Percentiles rank a stretch among this genome's conserved stretches.
Conservation (phyloP, 495 filamentous ascomycete genomes). For the Aspergillus nidulans region DNA sequence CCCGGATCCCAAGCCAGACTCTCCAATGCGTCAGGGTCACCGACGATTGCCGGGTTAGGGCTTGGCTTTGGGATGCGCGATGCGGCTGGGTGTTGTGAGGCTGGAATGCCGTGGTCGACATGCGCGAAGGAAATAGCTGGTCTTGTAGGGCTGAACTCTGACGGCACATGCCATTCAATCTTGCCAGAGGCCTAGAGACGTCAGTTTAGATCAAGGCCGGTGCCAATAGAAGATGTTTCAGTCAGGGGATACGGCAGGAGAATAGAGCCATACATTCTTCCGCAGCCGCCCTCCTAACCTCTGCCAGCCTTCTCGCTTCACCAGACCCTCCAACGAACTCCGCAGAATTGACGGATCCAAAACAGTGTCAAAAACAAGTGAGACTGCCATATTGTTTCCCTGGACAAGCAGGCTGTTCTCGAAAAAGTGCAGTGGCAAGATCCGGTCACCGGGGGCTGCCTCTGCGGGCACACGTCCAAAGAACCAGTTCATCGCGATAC, state of each 20-base stretch:
- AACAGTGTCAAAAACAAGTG: conserved; percentile 47
- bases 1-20: conserved; percentile 19
- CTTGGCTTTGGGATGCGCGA: conserved; percentile 21
- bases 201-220: too few relatives aligned
- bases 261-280: conserved; percentile 38
- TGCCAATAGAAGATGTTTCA: too few relatives aligned
- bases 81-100: conserved; percentile 30
- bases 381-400: conserved; percentile 24
- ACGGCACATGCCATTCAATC: conserved; percentile 43
- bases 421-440: conserved; percentile 22
- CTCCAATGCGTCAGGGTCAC: conserved; percentile 18
- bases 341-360: conserved; percentile 42
- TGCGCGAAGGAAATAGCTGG: conserved; percentile 35
- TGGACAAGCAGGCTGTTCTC: conserved; percentile 20
- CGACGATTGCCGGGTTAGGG: conserved; percentile 10
- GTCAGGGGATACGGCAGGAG: too few relatives aligned
- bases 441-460: conserved; percentile 16
- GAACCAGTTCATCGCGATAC: conserved; percentile 9
- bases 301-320: conserved; percentile 38
- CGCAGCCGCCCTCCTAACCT: conserved; percentile 45
- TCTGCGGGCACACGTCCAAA: conserved; percentile 8
- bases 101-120: conserved; percentile 25
- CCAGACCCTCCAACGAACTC: conserved; percentile 31
- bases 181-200: conserved; percentile 21
- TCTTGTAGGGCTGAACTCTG: conserved; percentile 28